A percentile compares a stretch with the other conserved stretches of the same genome.
Conservation (phyloP, 108 stramenopile species). For the Hondaea fermentalgiana region DNA sequence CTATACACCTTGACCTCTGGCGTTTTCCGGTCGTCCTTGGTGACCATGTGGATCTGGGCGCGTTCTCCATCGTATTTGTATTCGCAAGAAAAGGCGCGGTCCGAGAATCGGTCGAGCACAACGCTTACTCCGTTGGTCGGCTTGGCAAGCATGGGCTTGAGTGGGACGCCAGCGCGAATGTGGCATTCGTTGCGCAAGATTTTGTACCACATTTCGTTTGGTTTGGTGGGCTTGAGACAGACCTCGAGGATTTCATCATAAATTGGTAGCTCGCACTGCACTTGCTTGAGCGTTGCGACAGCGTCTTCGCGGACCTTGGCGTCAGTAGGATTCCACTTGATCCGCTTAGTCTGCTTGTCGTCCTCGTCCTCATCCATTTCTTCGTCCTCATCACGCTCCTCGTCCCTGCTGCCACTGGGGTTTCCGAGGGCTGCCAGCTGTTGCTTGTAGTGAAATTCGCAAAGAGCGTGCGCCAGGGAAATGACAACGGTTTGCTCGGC, state of each 20-base stretch:
- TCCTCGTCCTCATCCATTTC: neutral
- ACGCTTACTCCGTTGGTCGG: conserved; percentile 87
- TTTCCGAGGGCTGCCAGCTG: neutral
- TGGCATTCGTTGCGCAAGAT: conserved; percentile 63
- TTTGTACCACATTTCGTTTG: conserved; percentile 18
- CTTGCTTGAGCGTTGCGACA: conserved; percentile 81
- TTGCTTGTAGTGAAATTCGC: conserved; percentile 44
- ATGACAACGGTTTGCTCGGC: conserved; percentile 87
- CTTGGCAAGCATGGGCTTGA: conserved; percentile 98
- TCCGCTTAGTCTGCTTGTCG: neutral
- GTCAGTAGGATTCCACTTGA: conserved; percentile 12
- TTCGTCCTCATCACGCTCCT: conserved; percentile 23
- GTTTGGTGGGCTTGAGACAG: conserved; percentile 62
- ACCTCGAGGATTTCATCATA: conserved; percentile 76
- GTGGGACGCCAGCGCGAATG: conserved; percentile 85
- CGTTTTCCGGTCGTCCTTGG: neutral
- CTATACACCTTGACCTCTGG: conserved; percentile 59
- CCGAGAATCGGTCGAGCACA: conserved; percentile 82
- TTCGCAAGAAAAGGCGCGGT: conserved; percentile 86
- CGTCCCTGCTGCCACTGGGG: conserved; percentile 34
- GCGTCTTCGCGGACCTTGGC: conserved; percentile 64
- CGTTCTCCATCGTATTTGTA: conserved; percentile 99
- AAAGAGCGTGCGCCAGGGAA: conserved; percentile 70
- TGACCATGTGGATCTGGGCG: conserved; percentile 84
- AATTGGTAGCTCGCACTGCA: conserved; percentile 85